These are phyloP conservation scores for Croton laevigatus DNA, from an alignment of 441 rosid species.

Conservation along the genomic window DNA sequence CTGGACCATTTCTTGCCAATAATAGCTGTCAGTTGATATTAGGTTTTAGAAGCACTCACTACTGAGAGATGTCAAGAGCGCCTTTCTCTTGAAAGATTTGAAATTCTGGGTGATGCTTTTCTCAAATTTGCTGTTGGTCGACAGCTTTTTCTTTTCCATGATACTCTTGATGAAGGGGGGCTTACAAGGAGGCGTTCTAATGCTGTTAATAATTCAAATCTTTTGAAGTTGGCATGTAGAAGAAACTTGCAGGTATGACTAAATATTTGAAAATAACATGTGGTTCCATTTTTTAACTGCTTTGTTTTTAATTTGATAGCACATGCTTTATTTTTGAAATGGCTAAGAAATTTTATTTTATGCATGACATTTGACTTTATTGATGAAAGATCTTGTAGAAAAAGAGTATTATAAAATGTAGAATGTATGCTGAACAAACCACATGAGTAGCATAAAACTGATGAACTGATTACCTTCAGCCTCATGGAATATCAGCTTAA, in stretches of 20 bases:
- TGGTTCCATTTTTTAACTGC: neutral
- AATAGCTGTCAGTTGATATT: conserved; percentile 30
- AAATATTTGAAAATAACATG: neutral
- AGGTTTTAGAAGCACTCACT: conserved; percentile 95
- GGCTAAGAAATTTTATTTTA: neutral
- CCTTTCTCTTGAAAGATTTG: conserved; percentile 94
- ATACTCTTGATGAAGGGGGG: conserved; percentile 82
- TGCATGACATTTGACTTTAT: neutral
- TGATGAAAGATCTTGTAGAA: neutral
- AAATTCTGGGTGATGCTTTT: conserved; percentile 90
- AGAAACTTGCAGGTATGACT: conserved; percentile 70
- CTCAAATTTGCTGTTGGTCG: conserved; percentile 91
- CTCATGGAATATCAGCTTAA: neutral
- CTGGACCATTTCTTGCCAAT: conserved; percentile 18
- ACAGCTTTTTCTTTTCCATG: conserved; percentile 72
- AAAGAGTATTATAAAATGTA: neutral
- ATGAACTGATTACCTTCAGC: neutral
- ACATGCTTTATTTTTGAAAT: too few species aligned
- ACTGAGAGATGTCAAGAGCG: conserved; percentile 98
- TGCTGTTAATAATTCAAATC: conserved; percentile 72
- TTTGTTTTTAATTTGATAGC: neutral
- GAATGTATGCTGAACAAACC: neutral
- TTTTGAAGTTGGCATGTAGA: conserved; percentile 62
- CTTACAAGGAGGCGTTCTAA: conserved; percentile 88
- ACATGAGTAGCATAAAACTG: neutral